These are phyloP conservation scores for Phytophthora palmivora DNA, from an alignment of 352 stramenopile species.

Conservation along the genomic window DNA sequence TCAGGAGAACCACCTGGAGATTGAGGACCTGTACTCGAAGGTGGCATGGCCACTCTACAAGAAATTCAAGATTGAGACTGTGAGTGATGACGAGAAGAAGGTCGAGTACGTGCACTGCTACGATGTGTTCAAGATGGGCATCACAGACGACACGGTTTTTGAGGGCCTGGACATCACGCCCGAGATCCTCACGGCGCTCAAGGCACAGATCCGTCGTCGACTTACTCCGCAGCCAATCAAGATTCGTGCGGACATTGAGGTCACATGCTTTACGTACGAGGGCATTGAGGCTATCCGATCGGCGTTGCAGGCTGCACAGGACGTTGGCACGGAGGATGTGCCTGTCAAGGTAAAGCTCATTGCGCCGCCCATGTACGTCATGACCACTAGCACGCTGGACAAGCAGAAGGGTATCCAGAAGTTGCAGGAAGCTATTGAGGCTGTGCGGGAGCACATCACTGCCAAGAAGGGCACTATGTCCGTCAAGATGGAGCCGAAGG, in stretches of 20 bases:
- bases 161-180: conserved; percentile 91
- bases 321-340: conserved; percentile 88
- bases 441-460: conserved; percentile 94
- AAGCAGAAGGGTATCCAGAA: conserved; percentile 98
- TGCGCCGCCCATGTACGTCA: conserved; percentile 99
- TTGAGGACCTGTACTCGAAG: conserved; percentile 87
- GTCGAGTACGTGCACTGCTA: conserved; percentile 97
- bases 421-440: conserved; percentile 96
- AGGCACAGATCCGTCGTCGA: conserved; percentile 96
- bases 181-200: conserved; percentile 91
- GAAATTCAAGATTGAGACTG: conserved; percentile 93
- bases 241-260: conserved; percentile 99
- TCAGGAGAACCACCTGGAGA: conserved; percentile 75
- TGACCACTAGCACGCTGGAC: conserved; percentile 98
- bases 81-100: conserved; percentile 84
- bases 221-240: conserved; percentile 99
- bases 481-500: conserved; percentile 99
- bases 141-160: conserved; percentile 91
- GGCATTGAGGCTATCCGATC: conserved; percentile 99
- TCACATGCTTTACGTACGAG: conserved; percentile 99
- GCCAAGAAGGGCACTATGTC: conserved; percentile 95
- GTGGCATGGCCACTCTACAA: conserved; percentile 99
- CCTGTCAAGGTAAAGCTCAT: conserved; percentile 99
- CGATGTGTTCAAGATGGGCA: conserved; percentile 99
- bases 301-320: conserved; percentile 93